Base-by-base conservation (phyloP, 2,329 filamentous ascomycete genomes). In the Laburnicola sp. region DNA sequence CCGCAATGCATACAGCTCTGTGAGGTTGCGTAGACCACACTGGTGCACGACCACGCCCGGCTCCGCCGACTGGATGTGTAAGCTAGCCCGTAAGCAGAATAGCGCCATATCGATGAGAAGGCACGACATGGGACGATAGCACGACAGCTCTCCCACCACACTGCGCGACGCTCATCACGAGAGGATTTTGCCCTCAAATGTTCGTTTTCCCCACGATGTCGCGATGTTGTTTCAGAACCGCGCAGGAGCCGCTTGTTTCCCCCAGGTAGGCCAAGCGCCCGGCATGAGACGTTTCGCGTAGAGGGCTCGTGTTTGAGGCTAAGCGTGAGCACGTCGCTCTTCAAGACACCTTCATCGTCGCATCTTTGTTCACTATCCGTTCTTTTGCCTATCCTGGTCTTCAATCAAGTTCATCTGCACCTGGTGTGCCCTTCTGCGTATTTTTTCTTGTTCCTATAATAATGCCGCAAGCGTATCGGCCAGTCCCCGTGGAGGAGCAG, bases 381-480 rank as follows among this genome's bases (percentile, higher is more conserved):
- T 45, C 43, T 38, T 45, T 45, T 10, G 34, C 43, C 43, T 45
- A 4, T 7, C n/a, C 23, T 37, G 43, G 43, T 34, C 37, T 10
- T 23, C 25, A 22, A 11, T 34, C 16, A 31, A 25, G 8, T 45
- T 37, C 21, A 8, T 22, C 27, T 27, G 51, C 54, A 54, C 54
- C 53, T 50, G 53, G 53, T 27, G 53, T 56, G 53, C 46, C 30
- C 28, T 53, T 45, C 25, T 37, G 39, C 25, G n/a, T 45, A 25
- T 6, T 21, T 46, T 46, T 40, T 39, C 16, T 31, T 31, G 43
- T 27, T 32, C 6, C 34, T 31, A 34, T 31, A n/a, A 45, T 42
- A 40, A 56, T 56, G 53, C 36, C 53, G 21, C 45, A 56, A 46
- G 43, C 44, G 21, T 55, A 55, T 27, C 45, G 49, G 42, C 16